Evolutionary conservation across 306 rosid genomes (phyloP).

Genomic region (Psophocarpus tetragonolobus): DNA sequence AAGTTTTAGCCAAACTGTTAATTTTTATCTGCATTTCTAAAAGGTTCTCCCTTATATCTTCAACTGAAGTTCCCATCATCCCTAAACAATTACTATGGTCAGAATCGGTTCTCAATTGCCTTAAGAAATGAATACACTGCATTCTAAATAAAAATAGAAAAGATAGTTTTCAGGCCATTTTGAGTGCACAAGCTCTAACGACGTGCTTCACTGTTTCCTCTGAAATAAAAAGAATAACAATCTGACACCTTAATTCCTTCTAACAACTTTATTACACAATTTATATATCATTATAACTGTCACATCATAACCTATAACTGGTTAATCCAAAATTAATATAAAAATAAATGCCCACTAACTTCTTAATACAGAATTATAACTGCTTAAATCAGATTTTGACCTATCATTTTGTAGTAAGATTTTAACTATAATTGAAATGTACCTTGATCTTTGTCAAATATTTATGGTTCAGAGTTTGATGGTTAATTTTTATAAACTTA

Average conservation of each 20-base stretch:
- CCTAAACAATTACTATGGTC: not conserved
- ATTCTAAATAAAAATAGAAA: not conserved
- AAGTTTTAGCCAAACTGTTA: not conserved
- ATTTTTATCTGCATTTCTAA: not conserved
- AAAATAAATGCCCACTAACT: not conserved
- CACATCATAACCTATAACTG: not conserved
- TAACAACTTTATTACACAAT: not conserved
- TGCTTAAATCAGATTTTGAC: not conserved
- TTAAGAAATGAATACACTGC: not conserved
- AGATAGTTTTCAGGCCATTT: not conserved
- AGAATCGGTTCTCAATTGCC: not conserved
- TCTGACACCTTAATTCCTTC: not conserved
- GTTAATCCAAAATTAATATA: not conserved
- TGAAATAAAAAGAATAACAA: not conserved
- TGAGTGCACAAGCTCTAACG: not conserved
- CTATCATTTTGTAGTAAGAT: not conserved
- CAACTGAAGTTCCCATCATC: not conserved
- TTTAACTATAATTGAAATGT: not conserved
- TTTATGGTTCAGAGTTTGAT: not conserved
- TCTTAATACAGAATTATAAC: not conserved
- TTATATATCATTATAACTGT: not conserved
- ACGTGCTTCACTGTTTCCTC: not conserved
- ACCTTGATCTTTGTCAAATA: conserved; percentile 11
- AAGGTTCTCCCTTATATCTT: not conserved
- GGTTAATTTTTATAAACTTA: conserved; percentile 8